phyloP scores from a whole-genome alignment of 441 rosid species.

The Eutrema salsugineum region DNA sequence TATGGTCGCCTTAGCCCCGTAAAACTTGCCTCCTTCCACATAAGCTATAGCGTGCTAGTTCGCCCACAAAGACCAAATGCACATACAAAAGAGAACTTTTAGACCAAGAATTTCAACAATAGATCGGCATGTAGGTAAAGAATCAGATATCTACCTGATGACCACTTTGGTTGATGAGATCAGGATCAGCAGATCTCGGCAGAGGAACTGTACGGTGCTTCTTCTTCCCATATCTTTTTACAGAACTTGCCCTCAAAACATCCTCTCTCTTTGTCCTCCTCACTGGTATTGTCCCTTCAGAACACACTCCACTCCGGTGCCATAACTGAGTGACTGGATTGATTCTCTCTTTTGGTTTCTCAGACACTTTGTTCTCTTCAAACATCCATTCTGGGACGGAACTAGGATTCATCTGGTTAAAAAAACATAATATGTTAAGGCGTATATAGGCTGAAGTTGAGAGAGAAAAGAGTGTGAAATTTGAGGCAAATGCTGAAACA shows the following conservation, averaged over 20 bases:
- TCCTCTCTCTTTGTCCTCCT: conserved; percentile 84
- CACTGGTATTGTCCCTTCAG: conserved; percentile 81
- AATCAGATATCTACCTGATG: conserved; percentile 57
- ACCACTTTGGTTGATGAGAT: conserved; percentile 75
- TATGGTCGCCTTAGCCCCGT: conserved; percentile 91
- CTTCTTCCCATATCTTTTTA: conserved; percentile 80
- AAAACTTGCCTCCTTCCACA: conserved; percentile 85
- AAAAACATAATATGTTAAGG: not conserved
- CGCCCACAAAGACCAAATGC: not conserved
- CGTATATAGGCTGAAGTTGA: not conserved
- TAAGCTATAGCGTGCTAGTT: conserved; percentile 89
- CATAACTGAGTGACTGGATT: conserved; percentile 71
- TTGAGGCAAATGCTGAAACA: not conserved
- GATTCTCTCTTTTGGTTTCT: conserved; percentile 39
- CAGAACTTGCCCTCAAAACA: conserved; percentile 86
- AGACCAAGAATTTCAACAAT: conserved; percentile 9
- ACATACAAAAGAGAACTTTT: not conserved
- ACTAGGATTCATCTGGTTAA: conserved; percentile 64
- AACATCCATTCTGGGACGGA: conserved; percentile 63
- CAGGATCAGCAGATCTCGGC: conserved; percentile 80
- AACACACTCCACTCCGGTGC: conserved; percentile 74
- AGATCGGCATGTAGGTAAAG: not conserved
- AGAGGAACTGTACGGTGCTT: conserved; percentile 62
- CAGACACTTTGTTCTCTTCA: conserved; percentile 61
- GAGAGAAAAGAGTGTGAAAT: not conserved